Percentiles rank a stretch among this genome's conserved stretches.
Conservation (phyloP, 495 filamentous ascomycete genomes). For the Darksidea phi region DNA sequence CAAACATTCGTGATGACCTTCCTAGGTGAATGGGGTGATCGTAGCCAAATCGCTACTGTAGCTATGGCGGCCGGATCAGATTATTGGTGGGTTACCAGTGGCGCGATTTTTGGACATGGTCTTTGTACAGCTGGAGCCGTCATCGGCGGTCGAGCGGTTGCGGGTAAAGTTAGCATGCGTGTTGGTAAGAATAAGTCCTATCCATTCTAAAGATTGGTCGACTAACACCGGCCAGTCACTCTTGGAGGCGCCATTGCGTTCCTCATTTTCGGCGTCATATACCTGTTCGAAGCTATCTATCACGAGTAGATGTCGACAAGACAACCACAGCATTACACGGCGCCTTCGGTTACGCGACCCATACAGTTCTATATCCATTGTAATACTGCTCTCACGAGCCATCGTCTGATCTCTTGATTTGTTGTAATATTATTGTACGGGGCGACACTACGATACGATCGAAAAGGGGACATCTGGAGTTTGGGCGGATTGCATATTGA, state of each 20-base stretch:
- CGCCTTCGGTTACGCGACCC: background rate
- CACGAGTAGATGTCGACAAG: constrained; percentile 9
- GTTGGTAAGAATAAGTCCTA: constrained; percentile 69
- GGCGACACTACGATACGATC: constrained; percentile 6
- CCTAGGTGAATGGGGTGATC: constrained; percentile 95
- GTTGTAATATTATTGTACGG: background rate
- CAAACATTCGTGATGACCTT: constrained; percentile 99
- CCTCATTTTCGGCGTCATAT: constrained; percentile 85
- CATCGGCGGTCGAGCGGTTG: constrained; percentile 86
- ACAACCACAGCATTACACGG: background rate
- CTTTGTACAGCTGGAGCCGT: constrained; percentile 93
- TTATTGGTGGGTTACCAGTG: constrained; percentile 97
- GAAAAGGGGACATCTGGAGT: constrained; percentile 22
- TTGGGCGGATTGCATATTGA: constrained; percentile 13
- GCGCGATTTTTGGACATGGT: constrained; percentile 81
- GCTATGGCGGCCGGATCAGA: constrained; percentile 98
- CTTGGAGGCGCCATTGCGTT: constrained; percentile 92
- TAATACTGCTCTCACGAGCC: constrained; percentile 5
- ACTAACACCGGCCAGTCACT: constrained; percentile 63
- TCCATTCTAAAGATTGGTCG: background rate
- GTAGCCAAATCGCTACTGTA: constrained; percentile 96
- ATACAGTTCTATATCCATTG: constrained; percentile 1
- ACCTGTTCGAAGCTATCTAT: constrained; percentile 70
- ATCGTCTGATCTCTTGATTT: background rate
- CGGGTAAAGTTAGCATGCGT: constrained; percentile 90